phyloP scores from a whole-genome alignment of 805 yeast species.

The Wickerhamiella musiphila region DNA sequence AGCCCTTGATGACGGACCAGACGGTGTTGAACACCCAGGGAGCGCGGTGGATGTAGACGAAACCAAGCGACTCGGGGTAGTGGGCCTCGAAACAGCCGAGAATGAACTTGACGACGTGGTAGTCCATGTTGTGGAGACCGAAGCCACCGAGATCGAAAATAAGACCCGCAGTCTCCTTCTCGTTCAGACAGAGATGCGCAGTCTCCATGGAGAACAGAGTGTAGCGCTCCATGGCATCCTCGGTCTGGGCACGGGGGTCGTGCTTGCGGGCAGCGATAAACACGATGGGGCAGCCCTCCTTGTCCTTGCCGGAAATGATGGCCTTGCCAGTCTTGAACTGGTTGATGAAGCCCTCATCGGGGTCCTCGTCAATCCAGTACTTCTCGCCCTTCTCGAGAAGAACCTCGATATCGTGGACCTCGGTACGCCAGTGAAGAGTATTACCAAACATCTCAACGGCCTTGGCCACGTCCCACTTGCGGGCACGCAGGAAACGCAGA shows the following conservation, averaged over 20 bases:
- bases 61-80: slow-evolving; percentile 86
- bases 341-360: slow-evolving; percentile 27
- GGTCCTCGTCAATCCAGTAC: slow-evolving; percentile 29
- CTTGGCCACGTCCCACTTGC: slow-evolving; percentile 65
- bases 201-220: slow-evolving; percentile 66
- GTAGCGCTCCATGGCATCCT: slow-evolving; percentile 55
- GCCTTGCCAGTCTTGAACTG: slow-evolving; percentile 57
- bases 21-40: slow-evolving; percentile 95
- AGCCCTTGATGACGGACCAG: slow-evolving; percentile 80
- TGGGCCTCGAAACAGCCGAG: slow-evolving; percentile 86
- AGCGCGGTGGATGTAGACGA: slow-evolving; percentile 73
- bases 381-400: slow-evolving; percentile 59
- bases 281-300: slow-evolving; percentile 59
- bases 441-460: slow-evolving; percentile 54
- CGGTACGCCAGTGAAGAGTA: slow-evolving; percentile 59
- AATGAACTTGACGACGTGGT: slow-evolving; percentile 75
- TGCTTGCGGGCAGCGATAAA: slow-evolving; percentile 68
- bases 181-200: slow-evolving; percentile 55
- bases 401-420: slow-evolving; percentile 41
- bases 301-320: slow-evolving; percentile 57
- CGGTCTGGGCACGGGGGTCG: slow-evolving; percentile 45
- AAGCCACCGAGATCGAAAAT: slow-evolving; percentile 78
- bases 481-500: slow-evolving; percentile 66
- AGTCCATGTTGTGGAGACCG: slow-evolving; percentile 84
- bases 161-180: slow-evolving; percentile 69